Base-by-base conservation (phyloP, 495 filamentous ascomycete species). In the Zalerion maritima region DNA sequence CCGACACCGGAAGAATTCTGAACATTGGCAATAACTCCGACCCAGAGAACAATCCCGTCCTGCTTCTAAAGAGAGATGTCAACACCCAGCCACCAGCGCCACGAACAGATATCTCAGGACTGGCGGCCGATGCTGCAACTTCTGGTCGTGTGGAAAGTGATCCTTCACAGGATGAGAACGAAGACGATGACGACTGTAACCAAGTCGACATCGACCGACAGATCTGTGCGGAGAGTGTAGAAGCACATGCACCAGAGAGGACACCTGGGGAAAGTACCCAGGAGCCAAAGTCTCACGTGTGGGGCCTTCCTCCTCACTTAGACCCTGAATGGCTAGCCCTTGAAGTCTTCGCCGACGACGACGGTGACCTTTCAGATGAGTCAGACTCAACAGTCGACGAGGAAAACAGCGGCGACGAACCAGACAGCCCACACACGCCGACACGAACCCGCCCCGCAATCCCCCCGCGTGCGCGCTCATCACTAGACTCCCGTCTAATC, bases 241-340 rank as follows among this genome's bases (percentile, higher is more conserved):
- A 45, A 4, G 12, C 24, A 9, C 18, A 34, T 10, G 12, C 20
- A 15, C n/a, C n/a, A n/a, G n/a, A n/a, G n/a, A n/a, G n/a, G n/a
- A n/a, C n/a, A n/a, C n/a, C n/a, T n/a, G n/a, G n/a, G 29, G 41
- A 45, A 26, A 40, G 22, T 18, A 29, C 0, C 18, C 34, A 26
- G 17, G 18, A 14, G 23, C 6, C 13, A 11, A 22, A 29, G 4
- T 9, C 23, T 15, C 37, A 32, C 13, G 41, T 58, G 11, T 83
- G 79, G 69, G 60, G 64, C 2, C 50, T 99, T 3, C 86, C 89
- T 8, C 62, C 62, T 16, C 74, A 86, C 33, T 57, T 96, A 2
- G 89, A 96, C 37, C 78, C 80, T 0, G 89, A 94, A 57, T 96
- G 91, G 91, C 67, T 99, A 32, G 91, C 91, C 1, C 72, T 96